Percentiles rank a stretch among this genome's conserved stretches.
Conservation (phyloP, 1,284 basidiomycete genomes). For the Phenoliferia sp. region DNA sequence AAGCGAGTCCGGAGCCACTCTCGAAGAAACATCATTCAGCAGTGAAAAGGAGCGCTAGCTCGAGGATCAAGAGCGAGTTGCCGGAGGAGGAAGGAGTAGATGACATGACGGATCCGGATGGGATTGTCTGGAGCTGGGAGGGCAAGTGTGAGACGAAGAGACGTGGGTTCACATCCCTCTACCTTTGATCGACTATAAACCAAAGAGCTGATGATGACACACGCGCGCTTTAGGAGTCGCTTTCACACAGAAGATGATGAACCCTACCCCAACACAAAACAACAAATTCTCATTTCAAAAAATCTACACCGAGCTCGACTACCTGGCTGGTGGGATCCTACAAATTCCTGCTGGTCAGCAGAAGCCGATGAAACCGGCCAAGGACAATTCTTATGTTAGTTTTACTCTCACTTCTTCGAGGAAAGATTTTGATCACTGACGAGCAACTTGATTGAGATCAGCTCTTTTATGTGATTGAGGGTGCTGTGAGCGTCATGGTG, state of each 20-base stretch:
- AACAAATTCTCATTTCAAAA: slow-evolving; percentile 82
- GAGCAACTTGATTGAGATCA: slow-evolving; percentile 40
- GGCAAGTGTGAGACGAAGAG: slow-evolving; percentile 58
- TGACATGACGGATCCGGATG: slow-evolving; percentile 63
- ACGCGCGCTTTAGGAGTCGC: slow-evolving; percentile 57
- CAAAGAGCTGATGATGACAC: slow-evolving; percentile 1
- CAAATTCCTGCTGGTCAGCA: slow-evolving; percentile 67
- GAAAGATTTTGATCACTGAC: not conserved
- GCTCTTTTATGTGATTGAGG: slow-evolving; percentile 84
- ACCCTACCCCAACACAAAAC: slow-evolving; percentile 40
- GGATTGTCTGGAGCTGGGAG: slow-evolving; percentile 65
- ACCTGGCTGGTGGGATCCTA: slow-evolving; percentile 84
- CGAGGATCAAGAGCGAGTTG: slow-evolving; percentile 27
- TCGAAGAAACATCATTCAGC: slow-evolving; percentile 39
- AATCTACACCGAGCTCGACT: slow-evolving; percentile 87
- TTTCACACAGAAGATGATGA: slow-evolving; percentile 50
- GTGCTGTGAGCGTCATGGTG: slow-evolving; percentile 77
- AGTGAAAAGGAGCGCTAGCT: slow-evolving; percentile 38
- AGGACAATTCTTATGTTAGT: slow-evolving; percentile 91
- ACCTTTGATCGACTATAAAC: not conserved
- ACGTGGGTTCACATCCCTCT: slow-evolving; percentile 52
- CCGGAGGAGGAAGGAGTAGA: slow-evolving; percentile 78
- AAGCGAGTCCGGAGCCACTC: slow-evolving; percentile 50
- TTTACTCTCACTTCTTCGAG: not conserved
- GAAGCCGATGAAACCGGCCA: slow-evolving; percentile 83